Conservation (phyloP, 2,329 filamentous ascomycete genomes). For the Lecanoromycetidae sp. region DNA sequence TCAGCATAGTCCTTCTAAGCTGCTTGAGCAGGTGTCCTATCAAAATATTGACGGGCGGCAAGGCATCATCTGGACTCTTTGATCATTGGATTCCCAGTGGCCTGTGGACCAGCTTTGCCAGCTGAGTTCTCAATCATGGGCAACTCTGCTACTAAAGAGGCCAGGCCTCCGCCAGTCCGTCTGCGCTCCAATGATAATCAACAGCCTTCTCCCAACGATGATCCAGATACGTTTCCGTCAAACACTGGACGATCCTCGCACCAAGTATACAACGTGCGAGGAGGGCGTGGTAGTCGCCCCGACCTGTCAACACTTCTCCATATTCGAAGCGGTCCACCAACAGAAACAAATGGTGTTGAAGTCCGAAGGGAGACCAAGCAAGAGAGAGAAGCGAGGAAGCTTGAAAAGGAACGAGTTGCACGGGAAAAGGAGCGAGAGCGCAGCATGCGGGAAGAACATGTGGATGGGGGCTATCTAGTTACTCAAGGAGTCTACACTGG, state of each 20-base stretch:
- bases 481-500: slow-evolving; percentile 91
- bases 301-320: slow-evolving; percentile 48
- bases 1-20: background rate
- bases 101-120: background rate
- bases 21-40: no score
- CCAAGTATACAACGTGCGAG: slow-evolving; percentile 34
- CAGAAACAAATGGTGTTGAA: slow-evolving; percentile 40
- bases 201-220: slow-evolving; percentile 6
- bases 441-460: slow-evolving; percentile 81
- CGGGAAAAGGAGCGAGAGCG: slow-evolving; percentile 75
- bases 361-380: slow-evolving; percentile 75
- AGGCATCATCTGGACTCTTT: no score
- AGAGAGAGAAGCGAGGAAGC: slow-evolving; percentile 73
- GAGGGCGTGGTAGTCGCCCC: slow-evolving; percentile 42
- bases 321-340: slow-evolving; percentile 38
- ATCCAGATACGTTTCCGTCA: no score
- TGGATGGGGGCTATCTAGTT: slow-evolving; percentile 89
- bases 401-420: slow-evolving; percentile 66
- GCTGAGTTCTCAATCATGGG: slow-evolving; percentile 16
- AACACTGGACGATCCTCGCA: no score
- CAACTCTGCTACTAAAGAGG: slow-evolving; percentile 21
- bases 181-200: slow-evolving; percentile 8
- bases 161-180: slow-evolving; percentile 14
- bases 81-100: no score
- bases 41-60: no score